phyloP scores from a whole-genome alignment of 257 asterid species.

The Verbena officinalis region DNA sequence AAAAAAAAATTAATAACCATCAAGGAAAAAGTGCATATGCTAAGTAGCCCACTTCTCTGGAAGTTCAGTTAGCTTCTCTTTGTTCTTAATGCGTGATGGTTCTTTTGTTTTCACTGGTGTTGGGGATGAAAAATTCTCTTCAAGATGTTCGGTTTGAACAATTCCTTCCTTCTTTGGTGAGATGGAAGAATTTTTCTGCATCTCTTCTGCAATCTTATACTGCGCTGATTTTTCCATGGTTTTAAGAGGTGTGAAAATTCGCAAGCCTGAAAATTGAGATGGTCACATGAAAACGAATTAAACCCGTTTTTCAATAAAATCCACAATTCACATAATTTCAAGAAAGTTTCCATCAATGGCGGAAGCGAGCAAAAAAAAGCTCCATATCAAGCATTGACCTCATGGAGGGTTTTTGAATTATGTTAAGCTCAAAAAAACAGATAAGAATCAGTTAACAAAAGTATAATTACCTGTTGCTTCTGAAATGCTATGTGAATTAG shows the following conservation, averaged over 20 bases:
- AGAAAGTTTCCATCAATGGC: background rate
- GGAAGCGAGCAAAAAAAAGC: background rate
- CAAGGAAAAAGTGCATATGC: conserved; percentile 18
- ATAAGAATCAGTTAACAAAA: background rate
- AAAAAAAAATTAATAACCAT: background rate
- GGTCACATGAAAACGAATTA: conserved; percentile 5
- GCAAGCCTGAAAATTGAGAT: no score
- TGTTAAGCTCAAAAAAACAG: no score
- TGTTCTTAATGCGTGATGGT: conserved; percentile 43
- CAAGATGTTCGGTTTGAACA: conserved; percentile 26
- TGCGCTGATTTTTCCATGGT: conserved; percentile 42
- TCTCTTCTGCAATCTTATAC: conserved; percentile 12
- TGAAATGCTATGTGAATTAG: conserved; percentile 8
- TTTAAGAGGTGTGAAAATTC: background rate
- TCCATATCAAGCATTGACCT: background rate
- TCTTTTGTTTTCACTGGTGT: conserved; percentile 70
- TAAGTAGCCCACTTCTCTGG: conserved; percentile 61
- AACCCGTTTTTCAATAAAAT: background rate
- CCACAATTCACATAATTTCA: background rate
- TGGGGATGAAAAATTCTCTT: conserved; percentile 47
- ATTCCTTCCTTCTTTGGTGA: conserved; percentile 29
- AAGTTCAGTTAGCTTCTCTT: conserved; percentile 40
- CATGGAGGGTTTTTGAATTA: background rate
- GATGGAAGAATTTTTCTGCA: conserved; percentile 17
- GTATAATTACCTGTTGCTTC: background rate